These are phyloP conservation scores for Alternaria ethzedia DNA, from an alignment of 2,329 filamentous ascomycete species.

Conservation along the genomic window DNA sequence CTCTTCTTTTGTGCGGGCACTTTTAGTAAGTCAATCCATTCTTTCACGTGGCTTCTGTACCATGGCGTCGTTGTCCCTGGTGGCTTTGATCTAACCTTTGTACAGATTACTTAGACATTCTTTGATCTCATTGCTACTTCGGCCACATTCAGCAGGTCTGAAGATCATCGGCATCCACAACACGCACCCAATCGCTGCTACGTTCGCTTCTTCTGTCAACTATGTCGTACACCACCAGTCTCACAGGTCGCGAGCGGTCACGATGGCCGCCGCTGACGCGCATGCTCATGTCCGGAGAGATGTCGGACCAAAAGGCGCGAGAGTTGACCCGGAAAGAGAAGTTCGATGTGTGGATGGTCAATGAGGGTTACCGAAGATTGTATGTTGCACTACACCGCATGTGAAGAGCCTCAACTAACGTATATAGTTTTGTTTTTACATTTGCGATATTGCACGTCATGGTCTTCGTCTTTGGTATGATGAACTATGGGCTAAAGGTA, in stretches of 20 bases:
- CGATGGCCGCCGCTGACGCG: constrained; percentile 83
- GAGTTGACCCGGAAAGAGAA: constrained; percentile 72
- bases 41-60: constrained; percentile 8
- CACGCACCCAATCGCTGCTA: constrained; percentile 19
- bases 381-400: constrained; percentile 54
- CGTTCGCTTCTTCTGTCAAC: constrained; percentile 17
- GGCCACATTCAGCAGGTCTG: constrained; percentile 51
- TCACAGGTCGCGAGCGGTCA: constrained; percentile 66
- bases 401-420: constrained; percentile 33
- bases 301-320: constrained; percentile 75
- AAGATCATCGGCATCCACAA: constrained; percentile 40
- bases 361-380: constrained; percentile 83
- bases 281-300: constrained; percentile 82
- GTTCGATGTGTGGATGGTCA: constrained; percentile 88
- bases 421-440: constrained; percentile 71
- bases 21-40: constrained; percentile 38
- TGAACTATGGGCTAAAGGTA: constrained; percentile 77
- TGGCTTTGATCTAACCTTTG: constrained; percentile 22
- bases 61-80: constrained; percentile 11
- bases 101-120: constrained; percentile 42
- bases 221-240: constrained; percentile 44
- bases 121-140: constrained; percentile 31
- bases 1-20: constrained; percentile 50
- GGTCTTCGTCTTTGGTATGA: constrained; percentile 80
- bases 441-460: constrained; percentile 76